Base-by-base conservation (phyloP, 108 stramenopile genomes). In the Pseudonitzschia delicatissima region DNA sequence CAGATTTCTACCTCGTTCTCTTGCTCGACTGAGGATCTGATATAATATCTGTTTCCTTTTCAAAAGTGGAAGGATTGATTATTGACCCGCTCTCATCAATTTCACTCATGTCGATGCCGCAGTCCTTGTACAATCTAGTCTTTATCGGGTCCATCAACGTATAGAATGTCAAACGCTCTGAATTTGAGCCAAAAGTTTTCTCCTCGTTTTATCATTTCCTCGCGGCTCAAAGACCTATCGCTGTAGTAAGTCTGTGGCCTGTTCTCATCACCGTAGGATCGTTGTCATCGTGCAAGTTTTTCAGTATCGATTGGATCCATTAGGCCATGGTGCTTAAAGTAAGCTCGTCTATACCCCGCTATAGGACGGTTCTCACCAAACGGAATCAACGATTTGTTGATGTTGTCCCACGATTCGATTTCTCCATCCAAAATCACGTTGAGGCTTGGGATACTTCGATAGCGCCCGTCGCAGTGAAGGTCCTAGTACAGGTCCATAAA, bases 391-490 rank as follows among this genome's bases (percentile, higher is more conserved):
- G 74, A 80, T 29, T 86, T 73, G 32, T 70, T 73, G 28, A 21
- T 39, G 48, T 79, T 60, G 62, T 91, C 88, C 86, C 87, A 94
- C 11, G 85, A 78, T 42, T 90, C 59, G 27, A 94, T 73, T 67
- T 94, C 93, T 15, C 93, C 90, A 71, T 94, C 93, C 31, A 94
- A 67, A 62, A 94, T 87, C 9, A 86, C 80, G 58, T 91, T 83
- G 18, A 94, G 73, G 66, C n/a, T 80, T 72, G 9, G 45, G 62
- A 53, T 81, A 81, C 31, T 72, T 76, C 0, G 73, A 65, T 5
- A 94, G 45, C 21, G 90, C 81, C 55, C 72, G 65, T 9, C 93
- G 88, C 25, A 94, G 47, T 23, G 77, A 25, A 45, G 93, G 93
- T 4, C 87, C 93, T 0, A 94, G 60, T 0, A 87, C 85, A 13